These are phyloP conservation scores for Fistulifera solaris DNA, from an alignment of 108 stramenopile genomes.

Conservation along the genomic window DNA sequence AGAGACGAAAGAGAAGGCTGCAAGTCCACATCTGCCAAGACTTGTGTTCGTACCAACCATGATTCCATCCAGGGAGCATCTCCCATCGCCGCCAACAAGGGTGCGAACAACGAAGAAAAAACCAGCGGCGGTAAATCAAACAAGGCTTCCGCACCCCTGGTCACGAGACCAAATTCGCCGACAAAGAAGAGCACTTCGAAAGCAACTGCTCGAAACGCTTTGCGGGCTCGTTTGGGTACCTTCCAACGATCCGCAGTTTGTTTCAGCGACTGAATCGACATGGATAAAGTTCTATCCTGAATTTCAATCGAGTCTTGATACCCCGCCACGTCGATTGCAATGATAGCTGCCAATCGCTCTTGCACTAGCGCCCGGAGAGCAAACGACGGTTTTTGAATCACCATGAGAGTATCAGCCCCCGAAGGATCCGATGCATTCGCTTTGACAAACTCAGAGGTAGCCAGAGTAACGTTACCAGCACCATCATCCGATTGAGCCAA, in stretches of 20 bases:
- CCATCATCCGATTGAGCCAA: too few species aligned
- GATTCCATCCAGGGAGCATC: constrained; percentile 71
- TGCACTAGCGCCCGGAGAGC: constrained; percentile 69
- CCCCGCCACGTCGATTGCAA: constrained; percentile 79
- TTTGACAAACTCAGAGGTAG: too few species aligned
- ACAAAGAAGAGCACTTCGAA: constrained; percentile 74
- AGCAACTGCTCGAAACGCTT: constrained; percentile 72
- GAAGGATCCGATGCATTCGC: too few species aligned
- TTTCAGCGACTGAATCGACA: constrained; percentile 52
- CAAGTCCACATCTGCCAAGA: constrained; percentile 64
- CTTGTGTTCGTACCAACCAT: constrained; percentile 65
- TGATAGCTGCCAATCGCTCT: constrained; percentile 72
- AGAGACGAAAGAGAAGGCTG: not conserved
- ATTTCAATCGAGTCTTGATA: constrained; percentile 59
- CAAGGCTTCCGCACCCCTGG: constrained; percentile 65
- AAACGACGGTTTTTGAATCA: constrained; percentile 52
- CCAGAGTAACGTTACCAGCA: too few species aligned
- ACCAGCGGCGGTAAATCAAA: constrained; percentile 62
- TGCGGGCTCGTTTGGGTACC: constrained; percentile 67
- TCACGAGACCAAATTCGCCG: constrained; percentile 72
- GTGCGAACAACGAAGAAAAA: constrained; percentile 65
- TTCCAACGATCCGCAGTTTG: constrained; percentile 71
- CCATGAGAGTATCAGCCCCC: not conserved
- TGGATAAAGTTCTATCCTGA: constrained; percentile 50
- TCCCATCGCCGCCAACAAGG: constrained; percentile 76